These are phyloP conservation scores for Aspergillus uvarum DNA, from an alignment of 2,329 filamentous ascomycete species.

Conservation along the genomic window DNA sequence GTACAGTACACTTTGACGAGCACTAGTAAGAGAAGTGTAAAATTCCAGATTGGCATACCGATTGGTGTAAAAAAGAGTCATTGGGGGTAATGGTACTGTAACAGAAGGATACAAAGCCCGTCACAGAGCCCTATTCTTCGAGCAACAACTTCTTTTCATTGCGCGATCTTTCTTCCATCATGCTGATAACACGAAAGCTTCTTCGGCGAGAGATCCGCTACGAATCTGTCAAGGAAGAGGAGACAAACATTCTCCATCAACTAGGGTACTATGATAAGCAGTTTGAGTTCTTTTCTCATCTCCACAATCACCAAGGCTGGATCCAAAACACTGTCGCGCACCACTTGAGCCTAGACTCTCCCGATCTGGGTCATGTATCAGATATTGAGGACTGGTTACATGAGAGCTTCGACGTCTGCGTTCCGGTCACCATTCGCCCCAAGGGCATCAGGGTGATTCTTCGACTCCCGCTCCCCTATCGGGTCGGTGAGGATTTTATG, in stretches of 20 bases:
- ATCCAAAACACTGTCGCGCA: conserved; percentile 29
- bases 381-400: conserved; percentile 20
- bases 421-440: conserved; percentile 19
- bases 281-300: conserved; percentile 20
- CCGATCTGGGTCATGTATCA: conserved; percentile 6
- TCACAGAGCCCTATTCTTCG: too few relatives aligned
- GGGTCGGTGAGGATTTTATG: conserved; percentile 23
- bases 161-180: too few relatives aligned
- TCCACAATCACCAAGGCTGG: conserved; percentile 16
- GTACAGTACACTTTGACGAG: too few relatives aligned
- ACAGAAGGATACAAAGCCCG: too few relatives aligned
- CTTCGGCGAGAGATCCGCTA: too few relatives aligned
- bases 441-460: conserved; percentile 16
- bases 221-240: not conserved
- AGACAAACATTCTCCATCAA: conserved; percentile 25
- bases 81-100: too few relatives aligned
- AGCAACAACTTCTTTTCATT: too few relatives aligned
- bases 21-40: too few relatives aligned
- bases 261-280: conserved; percentile 21
- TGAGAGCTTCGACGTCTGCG: conserved; percentile 29
- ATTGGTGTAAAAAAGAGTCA: too few relatives aligned
- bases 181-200: too few relatives aligned
- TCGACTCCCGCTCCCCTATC: conserved; percentile 27
- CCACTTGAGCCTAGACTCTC: conserved; percentile 25
- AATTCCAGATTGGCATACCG: too few relatives aligned